Percentiles rank a stretch among this genome's conserved stretches.
These are phyloP conservation scores for Fusarium tanahbumbuense DNA, from an alignment of 2,329 filamentous ascomycete genomes.

Conservation along the genomic window DNA sequence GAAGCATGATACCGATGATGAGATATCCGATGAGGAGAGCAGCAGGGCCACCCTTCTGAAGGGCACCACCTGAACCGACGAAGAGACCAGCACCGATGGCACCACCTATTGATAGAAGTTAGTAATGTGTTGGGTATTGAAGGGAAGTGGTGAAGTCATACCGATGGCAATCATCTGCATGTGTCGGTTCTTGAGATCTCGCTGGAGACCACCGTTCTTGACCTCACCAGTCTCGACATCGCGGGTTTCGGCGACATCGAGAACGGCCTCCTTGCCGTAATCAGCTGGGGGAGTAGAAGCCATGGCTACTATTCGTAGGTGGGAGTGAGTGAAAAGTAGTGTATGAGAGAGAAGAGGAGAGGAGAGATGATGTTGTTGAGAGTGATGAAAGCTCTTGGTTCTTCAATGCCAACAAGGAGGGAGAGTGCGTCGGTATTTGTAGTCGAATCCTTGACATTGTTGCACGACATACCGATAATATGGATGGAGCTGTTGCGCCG, in stretches of 20 bases:
- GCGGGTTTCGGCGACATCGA: conserved; percentile 27
- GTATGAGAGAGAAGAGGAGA: conserved; percentile 3
- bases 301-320: conserved; percentile 18
- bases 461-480: conserved; percentile 14
- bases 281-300: conserved; percentile 34
- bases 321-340: conserved; percentile 2
- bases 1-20: conserved; percentile 40
- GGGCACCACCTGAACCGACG: conserved; percentile 80
- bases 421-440: conserved; percentile 31
- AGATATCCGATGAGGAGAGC: conserved; percentile 82
- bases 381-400: conserved; percentile 37
- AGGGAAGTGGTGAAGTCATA: conserved; percentile 8
- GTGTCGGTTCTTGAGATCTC: conserved; percentile 84
- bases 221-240: conserved; percentile 40
- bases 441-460: conserved; percentile 20
- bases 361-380: conserved; percentile 14
- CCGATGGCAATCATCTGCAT: conserved; percentile 97
- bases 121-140: background rate
- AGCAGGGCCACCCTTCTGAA: conserved; percentile 79
- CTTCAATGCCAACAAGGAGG: conserved; percentile 19
- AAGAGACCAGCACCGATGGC: conserved; percentile 81
- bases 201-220: conserved; percentile 46
- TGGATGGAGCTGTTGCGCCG: conserved; percentile 15
- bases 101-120: conserved; percentile 32
- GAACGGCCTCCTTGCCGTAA: conserved; percentile 38